Conservation (phyloP, 2,329 filamentous ascomycete species). For the Monilinia vaccinii-corymbosi region DNA sequence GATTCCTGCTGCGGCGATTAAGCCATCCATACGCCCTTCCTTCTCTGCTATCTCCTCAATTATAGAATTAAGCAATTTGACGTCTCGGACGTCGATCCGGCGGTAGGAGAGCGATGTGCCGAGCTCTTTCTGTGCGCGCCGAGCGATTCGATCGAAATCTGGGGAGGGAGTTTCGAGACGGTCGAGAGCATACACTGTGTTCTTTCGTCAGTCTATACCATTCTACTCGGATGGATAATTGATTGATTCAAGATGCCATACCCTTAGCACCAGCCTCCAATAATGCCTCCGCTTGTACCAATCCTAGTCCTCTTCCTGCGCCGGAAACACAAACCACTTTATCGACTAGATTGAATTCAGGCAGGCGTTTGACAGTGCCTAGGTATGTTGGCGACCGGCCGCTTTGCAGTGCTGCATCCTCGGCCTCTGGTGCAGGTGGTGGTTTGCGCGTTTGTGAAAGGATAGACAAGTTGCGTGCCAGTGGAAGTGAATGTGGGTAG, state of each 20-base stretch:
- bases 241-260: constrained; percentile 22
- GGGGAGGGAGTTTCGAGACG: constrained; percentile 36
- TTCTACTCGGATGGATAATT: not conserved
- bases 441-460: constrained; percentile 6
- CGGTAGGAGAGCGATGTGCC: constrained; percentile 60
- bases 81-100: constrained; percentile 71
- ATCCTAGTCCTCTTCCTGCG: constrained; percentile 61
- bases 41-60: constrained; percentile 59
- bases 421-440: constrained; percentile 14
- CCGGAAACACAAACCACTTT: constrained; percentile 64
- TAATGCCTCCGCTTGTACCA: constrained; percentile 64
- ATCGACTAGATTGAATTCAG: constrained; percentile 59
- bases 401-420: constrained; percentile 10
- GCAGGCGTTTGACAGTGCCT: constrained; percentile 22
- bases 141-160: constrained; percentile 52
- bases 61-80: constrained; percentile 54
- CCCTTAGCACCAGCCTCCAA: constrained; percentile 65
- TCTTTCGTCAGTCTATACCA: not conserved
- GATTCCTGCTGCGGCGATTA: constrained; percentile 62
- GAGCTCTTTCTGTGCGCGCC: constrained; percentile 32
- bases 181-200: constrained; percentile 25
- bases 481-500: not conserved
- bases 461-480: constrained; percentile 9
- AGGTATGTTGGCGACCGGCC: constrained; percentile 14
- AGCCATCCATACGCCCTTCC: constrained; percentile 67